phyloP scores from a whole-genome alignment of 352 stramenopile species.

The Thalassiosira hispida region DNA sequence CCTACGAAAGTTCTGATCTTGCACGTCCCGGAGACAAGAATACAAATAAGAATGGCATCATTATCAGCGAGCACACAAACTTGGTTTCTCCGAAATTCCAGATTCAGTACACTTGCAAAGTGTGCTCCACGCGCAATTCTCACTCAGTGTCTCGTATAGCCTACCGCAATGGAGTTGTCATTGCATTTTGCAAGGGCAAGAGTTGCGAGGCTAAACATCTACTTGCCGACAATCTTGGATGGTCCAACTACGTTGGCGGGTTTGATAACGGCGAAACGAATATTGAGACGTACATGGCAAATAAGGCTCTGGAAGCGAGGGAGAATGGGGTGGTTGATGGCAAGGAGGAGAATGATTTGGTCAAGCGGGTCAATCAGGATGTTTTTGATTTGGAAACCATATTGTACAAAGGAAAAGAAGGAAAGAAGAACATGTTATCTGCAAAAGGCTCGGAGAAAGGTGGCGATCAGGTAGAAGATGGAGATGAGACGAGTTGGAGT shows the following conservation, averaged over 20 bases:
- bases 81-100: conserved; percentile 70
- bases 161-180: conserved; percentile 70
- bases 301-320: conserved; percentile 27
- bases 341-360: conserved; percentile 28
- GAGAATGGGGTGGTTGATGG: conserved; percentile 3
- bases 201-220: conserved; percentile 69
- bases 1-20: neutral
- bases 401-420: conserved; percentile 35
- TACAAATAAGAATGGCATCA: neutral
- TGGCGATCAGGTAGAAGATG: conserved; percentile 13
- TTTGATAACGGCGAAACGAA: conserved; percentile 60
- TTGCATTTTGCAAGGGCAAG: conserved; percentile 73
- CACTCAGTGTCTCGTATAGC: conserved; percentile 64
- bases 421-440: conserved; percentile 2
- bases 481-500: conserved; percentile 15
- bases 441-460: neutral
- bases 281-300: conserved; percentile 71
- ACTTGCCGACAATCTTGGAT: conserved; percentile 79
- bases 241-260: conserved; percentile 50
- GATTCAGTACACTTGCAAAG: conserved; percentile 80
- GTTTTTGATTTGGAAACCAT: conserved; percentile 77
- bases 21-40: neutral
- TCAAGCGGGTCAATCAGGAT: conserved; percentile 59
- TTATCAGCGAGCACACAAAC: neutral
- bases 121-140: conserved; percentile 72